Conservation (phyloP, 2,329 filamentous ascomycete species). For the Clonostachys sp. region DNA sequence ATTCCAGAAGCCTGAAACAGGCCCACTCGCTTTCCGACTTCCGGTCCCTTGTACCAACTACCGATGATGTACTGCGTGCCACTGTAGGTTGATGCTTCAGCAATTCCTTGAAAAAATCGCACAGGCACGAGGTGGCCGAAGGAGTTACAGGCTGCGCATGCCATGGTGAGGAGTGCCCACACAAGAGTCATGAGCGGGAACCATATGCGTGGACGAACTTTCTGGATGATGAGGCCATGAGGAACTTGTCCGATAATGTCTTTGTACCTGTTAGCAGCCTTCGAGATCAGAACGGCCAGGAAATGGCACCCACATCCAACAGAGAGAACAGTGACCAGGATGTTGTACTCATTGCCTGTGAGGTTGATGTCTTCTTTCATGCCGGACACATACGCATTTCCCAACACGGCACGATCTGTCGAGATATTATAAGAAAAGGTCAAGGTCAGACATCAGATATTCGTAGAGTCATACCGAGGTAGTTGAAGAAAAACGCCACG, state of each 20-base stretch:
- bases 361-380: constrained; percentile 35
- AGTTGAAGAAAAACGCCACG: constrained; percentile 10
- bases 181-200: constrained; percentile 40
- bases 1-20: constrained; percentile 54
- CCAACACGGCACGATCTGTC: constrained; percentile 8
- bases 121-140: constrained; percentile 14
- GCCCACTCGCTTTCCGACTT: constrained; percentile 53
- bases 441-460: constrained; percentile 4
- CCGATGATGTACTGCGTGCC: constrained; percentile 26
- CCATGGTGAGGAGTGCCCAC: constrained; percentile 41
- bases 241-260: constrained; percentile 35
- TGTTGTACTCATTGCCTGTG: constrained; percentile 27
- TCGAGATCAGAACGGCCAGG: neutral
- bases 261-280: neutral
- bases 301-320: constrained; percentile 11
- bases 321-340: constrained; percentile 13
- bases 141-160: constrained; percentile 11
- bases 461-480: constrained; percentile 9
- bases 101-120: constrained; percentile 15
- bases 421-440: neutral
- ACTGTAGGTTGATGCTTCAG: constrained; percentile 16
- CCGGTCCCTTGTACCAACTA: constrained; percentile 46
- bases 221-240: constrained; percentile 39
- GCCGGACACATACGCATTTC: constrained; percentile 37
- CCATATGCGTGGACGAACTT: constrained; percentile 41